phyloP scores from a whole-genome alignment of 1,139 yeast species.

The Candida anutae region DNA sequence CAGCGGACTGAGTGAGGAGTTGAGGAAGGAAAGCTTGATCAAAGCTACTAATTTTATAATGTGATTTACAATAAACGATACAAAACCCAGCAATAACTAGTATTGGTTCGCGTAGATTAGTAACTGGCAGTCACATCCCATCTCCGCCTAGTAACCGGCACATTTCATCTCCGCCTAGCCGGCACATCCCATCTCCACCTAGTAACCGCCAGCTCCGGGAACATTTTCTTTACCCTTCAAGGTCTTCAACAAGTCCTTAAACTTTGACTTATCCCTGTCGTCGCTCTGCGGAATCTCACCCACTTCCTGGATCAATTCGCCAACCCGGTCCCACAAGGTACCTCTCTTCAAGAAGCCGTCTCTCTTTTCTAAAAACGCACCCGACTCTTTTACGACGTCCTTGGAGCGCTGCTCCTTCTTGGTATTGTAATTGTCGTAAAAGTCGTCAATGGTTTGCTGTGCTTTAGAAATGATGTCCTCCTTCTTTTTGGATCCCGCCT shows the following conservation, averaged over 20 bases:
- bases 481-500: conserved; percentile 57
- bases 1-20: too few relatives aligned
- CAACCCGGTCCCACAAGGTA: conserved; percentile 85
- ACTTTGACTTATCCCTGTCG: conserved; percentile 18
- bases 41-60: too few relatives aligned
- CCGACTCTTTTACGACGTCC: conserved; percentile 60
- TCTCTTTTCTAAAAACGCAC: conserved; percentile 64
- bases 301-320: conserved; percentile 38
- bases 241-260: conserved; percentile 18
- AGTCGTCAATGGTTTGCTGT: conserved; percentile 82
- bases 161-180: background rate
- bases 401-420: conserved; percentile 71
- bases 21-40: too few relatives aligned
- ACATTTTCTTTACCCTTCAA: conserved; percentile 22
- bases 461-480: conserved; percentile 70
- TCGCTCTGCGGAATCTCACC: conserved; percentile 23
- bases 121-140: too few relatives aligned
- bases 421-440: conserved; percentile 85
- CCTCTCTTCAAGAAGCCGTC: conserved; percentile 71
- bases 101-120: too few relatives aligned
- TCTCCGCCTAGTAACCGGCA: background rate
- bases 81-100: too few relatives aligned
- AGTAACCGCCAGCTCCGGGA: conserved; percentile 24
- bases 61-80: too few relatives aligned
- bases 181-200: conserved; percentile 1